A percentile compares a stretch with the other conserved stretches of the same genome.
phyloP scores from a whole-genome alignment of 306 rosid species.

The Aeschynomene evenia region DNA sequence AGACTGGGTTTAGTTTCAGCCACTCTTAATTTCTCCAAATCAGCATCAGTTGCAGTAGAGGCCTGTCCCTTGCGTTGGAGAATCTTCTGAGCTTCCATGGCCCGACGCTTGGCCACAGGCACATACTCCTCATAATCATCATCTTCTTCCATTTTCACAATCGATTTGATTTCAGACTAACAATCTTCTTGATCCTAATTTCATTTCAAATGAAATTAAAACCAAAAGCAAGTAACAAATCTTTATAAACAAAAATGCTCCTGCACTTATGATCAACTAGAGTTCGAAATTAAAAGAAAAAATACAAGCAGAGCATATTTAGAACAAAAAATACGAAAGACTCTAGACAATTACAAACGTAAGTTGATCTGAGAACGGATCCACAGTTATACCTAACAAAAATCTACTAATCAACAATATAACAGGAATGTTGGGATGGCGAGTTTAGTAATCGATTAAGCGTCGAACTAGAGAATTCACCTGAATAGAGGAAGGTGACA shows the following conservation, averaged over 20 bases:
- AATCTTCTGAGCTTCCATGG: conserved; percentile 70
- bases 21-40: conserved; percentile 49
- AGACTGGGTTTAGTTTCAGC: conserved; percentile 68
- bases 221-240: not conserved
- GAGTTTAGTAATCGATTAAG: not conserved
- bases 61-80: conserved; percentile 61
- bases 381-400: too few species aligned
- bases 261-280: not conserved
- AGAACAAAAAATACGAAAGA: too few species aligned
- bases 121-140: conserved; percentile 60
- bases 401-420: too few species aligned
- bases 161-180: not conserved
- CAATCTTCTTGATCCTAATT: not conserved
- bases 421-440: too few species aligned
- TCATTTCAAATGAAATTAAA: not conserved
- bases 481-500: not conserved
- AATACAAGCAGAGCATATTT: not conserved
- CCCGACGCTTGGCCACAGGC: conserved; percentile 74
- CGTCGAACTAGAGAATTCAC: not conserved
- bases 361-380: too few species aligned
- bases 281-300: not conserved
- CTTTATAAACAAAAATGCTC: not conserved
- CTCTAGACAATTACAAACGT: too few species aligned
- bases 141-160: conserved; percentile 50
- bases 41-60: conserved; percentile 46